Conservation (phyloP, 176 grass and related monocot species). For the Alloteropsis semialata region DNA sequence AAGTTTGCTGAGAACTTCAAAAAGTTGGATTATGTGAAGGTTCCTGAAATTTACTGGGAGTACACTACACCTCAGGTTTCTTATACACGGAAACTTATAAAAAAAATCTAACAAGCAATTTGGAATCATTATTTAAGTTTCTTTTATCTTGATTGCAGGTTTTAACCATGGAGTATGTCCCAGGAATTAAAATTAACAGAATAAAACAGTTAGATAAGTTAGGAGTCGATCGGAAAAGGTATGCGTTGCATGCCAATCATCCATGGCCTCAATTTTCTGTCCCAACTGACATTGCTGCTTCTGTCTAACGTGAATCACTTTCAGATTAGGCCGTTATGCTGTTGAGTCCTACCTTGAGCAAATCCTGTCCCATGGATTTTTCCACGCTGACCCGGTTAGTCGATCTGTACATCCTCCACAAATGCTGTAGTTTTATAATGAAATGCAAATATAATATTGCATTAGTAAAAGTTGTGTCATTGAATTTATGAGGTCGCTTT, state of each 20-base stretch:
- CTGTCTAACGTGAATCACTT: conserved; percentile 14
- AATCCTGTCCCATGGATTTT: conserved; percentile 97
- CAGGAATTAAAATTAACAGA: conserved; percentile 99
- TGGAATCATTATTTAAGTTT: neutral
- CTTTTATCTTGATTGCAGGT: conserved; percentile 50
- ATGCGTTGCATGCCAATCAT: conserved; percentile 5
- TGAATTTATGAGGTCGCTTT: conserved; percentile 17
- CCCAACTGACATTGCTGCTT: conserved; percentile 37
- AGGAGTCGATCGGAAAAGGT: conserved; percentile 96
- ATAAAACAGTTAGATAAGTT: conserved; percentile 97
- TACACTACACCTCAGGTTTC: conserved; percentile 94
- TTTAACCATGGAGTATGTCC: conserved; percentile 98
- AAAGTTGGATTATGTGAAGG: conserved; percentile 84
- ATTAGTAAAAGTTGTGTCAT: neutral
- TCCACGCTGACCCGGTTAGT: conserved; percentile 96
- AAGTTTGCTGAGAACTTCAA: conserved; percentile 90
- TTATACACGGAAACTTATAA: conserved; percentile 30
- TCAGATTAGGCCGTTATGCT: conserved; percentile 89
- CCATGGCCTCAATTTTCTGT: conserved; percentile 14
- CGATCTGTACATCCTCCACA: neutral
- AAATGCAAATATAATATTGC: conserved; percentile 9
- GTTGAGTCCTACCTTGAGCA: conserved; percentile 99
- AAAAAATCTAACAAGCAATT: conserved; percentile 24
- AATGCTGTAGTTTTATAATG: conserved; percentile 9
- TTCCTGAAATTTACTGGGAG: conserved; percentile 86